Percentiles rank a stretch among this genome's conserved stretches.
These are phyloP conservation scores for Creolimax fragrantissima DNA, from an alignment of 78 protist genomes.

Conservation along the genomic window DNA sequence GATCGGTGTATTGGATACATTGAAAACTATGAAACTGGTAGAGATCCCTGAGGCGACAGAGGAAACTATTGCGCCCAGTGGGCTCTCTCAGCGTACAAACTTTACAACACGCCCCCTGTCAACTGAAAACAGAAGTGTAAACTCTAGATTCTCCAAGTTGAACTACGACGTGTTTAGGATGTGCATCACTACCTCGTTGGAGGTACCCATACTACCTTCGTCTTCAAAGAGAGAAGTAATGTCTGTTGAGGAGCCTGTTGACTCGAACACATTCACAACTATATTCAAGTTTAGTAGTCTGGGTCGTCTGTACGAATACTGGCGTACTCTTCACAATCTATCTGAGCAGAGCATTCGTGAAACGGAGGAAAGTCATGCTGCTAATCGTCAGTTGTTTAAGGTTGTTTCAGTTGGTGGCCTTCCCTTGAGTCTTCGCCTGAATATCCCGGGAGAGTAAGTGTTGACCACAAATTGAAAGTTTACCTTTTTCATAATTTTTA, in stretches of 20 bases:
- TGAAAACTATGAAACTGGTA: background rate
- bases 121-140: too few relatives aligned
- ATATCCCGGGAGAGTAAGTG: background rate
- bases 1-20: background rate
- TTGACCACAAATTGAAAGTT: too few relatives aligned
- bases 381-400: background rate
- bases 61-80: background rate
- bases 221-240: too few relatives aligned
- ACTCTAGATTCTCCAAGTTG: too few relatives aligned
- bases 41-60: background rate
- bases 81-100: too few relatives aligned
- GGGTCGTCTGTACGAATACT: background rate
- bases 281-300: background rate
- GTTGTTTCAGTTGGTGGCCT: background rate
- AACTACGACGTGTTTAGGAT: too few relatives aligned
- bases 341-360: background rate
- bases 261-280: too few relatives aligned
- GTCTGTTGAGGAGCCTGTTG: too few relatives aligned
- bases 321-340: background rate
- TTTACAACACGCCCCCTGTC: too few relatives aligned
- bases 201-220: too few relatives aligned
- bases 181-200: too few relatives aligned
- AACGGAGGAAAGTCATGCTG: background rate
- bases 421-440: background rate
- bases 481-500: too few relatives aligned